Conservation (phyloP, 2,329 filamentous ascomycete species). For the Dactylellina sp. region DNA sequence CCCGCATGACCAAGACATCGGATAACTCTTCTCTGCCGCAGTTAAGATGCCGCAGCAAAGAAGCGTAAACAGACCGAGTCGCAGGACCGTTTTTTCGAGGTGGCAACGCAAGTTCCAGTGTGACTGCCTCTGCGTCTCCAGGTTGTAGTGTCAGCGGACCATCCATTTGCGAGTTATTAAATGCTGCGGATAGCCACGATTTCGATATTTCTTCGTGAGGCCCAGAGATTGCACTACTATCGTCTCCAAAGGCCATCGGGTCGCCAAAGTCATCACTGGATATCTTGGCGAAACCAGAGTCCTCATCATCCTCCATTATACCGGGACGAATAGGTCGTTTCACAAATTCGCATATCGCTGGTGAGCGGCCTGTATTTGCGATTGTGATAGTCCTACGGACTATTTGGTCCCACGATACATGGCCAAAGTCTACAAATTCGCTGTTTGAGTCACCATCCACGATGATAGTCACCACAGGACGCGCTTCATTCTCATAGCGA, state of each 20-base stretch:
- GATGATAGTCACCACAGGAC: constrained; percentile 84
- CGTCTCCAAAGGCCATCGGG: constrained; percentile 51
- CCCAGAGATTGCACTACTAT: constrained; percentile 9
- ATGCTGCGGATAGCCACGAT: constrained; percentile 40
- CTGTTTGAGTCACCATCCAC: constrained; percentile 68
- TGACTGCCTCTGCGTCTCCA: constrained; percentile 80
- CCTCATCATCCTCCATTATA: constrained; percentile 63
- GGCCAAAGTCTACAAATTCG: constrained; percentile 81
- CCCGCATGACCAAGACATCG: constrained; percentile 86
- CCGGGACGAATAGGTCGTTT: constrained; percentile 72
- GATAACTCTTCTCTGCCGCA: constrained; percentile 75
- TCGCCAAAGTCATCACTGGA: constrained; percentile 58
- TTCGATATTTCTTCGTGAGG: constrained; percentile 39
- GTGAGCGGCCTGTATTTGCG: constrained; percentile 88
- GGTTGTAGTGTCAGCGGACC: constrained; percentile 72
- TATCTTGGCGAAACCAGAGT: constrained; percentile 57
- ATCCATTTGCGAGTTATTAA: constrained; percentile 22
- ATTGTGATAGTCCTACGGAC: constrained; percentile 79
- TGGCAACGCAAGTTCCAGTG: constrained; percentile 70
- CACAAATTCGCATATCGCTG: constrained; percentile 82
- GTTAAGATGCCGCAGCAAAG: constrained; percentile 77
- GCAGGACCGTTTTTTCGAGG: constrained; percentile 71
- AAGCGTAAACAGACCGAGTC: constrained; percentile 59
- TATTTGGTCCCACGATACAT: constrained; percentile 75
- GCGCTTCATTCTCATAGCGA: constrained; percentile 87